Evolutionary conservation across 2,329 filamentous ascomycete species (phyloP).

Genomic region (Sporothrix phasma): DNA sequence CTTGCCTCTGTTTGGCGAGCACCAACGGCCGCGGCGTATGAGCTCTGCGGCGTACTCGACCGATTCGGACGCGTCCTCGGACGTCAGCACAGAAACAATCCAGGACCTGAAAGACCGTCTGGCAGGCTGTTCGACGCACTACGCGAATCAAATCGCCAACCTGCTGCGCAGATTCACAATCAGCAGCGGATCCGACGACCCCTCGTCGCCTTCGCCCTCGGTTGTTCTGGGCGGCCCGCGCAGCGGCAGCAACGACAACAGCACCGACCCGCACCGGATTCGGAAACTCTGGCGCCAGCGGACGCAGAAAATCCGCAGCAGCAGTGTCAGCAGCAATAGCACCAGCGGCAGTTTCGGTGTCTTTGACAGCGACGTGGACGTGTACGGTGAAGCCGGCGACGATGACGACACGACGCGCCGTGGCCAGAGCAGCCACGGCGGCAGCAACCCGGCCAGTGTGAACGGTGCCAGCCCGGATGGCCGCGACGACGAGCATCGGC

Average conservation of each 20-base stretch:
- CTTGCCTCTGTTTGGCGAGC: slow-evolving; percentile 12
- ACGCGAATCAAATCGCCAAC: slow-evolving; percentile 22
- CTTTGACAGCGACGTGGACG: slow-evolving; percentile 14
- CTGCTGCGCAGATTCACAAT: slow-evolving; percentile 23
- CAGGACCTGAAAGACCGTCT: slow-evolving; percentile 28
- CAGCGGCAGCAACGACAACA: slow-evolving; percentile 1
- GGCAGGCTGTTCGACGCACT: slow-evolving; percentile 26
- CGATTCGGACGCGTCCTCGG: slow-evolving; percentile 19
- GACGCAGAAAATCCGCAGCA: slow-evolving; percentile 1
- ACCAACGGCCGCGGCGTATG: slow-evolving; percentile 14
- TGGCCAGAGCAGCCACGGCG: slow-evolving; percentile 7
- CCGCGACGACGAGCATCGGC: background rate
- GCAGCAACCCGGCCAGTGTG: slow-evolving; percentile 9
- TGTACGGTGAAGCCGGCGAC: slow-evolving; percentile 9
- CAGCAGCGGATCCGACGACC: slow-evolving; percentile 19
- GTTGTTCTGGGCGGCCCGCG: background rate
- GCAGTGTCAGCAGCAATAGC: slow-evolving; percentile 8
- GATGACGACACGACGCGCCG: slow-evolving; percentile 6
- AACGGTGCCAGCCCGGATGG: slow-evolving; percentile 1
- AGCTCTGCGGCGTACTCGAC: slow-evolving; percentile 17
- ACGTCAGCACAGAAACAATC: slow-evolving; percentile 22
- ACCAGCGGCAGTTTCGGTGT: slow-evolving; percentile 12
- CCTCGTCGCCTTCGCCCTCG: background rate
- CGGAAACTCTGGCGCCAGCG: slow-evolving; percentile 15
- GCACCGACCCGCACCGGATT: slow-evolving; percentile 13